Percentiles rank a stretch among this genome's conserved stretches.
These are phyloP conservation scores for Tolypocladium paradoxum DNA, from an alignment of 2,329 filamentous ascomycete genomes.

Conservation along the genomic window DNA sequence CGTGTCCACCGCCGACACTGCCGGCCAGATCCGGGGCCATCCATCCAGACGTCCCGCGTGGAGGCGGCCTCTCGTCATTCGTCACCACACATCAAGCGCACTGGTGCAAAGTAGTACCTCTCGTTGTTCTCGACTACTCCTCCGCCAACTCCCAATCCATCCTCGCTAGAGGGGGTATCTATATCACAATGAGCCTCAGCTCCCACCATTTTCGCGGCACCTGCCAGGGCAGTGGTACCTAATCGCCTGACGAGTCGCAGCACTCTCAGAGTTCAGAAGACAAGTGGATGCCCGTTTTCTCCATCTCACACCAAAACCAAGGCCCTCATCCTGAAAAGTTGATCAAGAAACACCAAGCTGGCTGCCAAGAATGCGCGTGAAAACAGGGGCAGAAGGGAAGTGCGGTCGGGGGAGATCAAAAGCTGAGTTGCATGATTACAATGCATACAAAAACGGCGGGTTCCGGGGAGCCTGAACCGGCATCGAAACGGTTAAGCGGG, in stretches of 20 bases:
- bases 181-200: not conserved
- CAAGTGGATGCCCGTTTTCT: not conserved
- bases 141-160: not conserved
- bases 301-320: not conserved
- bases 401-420: not conserved
- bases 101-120: not conserved
- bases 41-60: too few species aligned
- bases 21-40: not conserved
- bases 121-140: not conserved
- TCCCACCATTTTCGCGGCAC: not conserved
- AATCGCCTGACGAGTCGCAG: not conserved
- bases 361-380: slow-evolving; percentile 6
- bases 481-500: not conserved
- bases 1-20: not conserved
- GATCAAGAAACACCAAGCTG: slow-evolving; percentile 7
- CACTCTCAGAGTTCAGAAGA: not conserved
- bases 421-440: not conserved
- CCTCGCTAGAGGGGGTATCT: slow-evolving; percentile 1
- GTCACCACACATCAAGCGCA: not conserved
- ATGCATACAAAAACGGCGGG: not conserved
- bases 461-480: not conserved
- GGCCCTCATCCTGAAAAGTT: not conserved
- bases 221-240: not conserved
- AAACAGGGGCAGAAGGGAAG: not conserved
- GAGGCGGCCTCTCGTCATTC: not conserved